Base-by-base conservation (phyloP, 2,329 filamentous ascomycete genomes). In the Phialemonium atrogriseum region DNA sequence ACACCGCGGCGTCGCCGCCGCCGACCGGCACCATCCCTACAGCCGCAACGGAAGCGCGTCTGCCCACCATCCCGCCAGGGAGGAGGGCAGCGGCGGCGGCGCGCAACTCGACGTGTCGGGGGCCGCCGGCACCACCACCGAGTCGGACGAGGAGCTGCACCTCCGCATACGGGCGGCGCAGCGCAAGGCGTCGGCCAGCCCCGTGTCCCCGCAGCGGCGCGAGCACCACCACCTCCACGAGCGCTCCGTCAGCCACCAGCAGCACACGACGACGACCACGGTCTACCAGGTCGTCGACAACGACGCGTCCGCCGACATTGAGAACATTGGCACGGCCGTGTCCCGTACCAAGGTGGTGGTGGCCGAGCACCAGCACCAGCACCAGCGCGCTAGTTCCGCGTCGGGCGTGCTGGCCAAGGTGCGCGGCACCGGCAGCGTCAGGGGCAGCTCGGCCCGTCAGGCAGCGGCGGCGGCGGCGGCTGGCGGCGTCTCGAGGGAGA, bases 121-220 rank as follows among this genome's bases (percentile, higher is more conserved):
- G 36, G 54, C 45, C 28, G 53, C 29, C 28, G 56, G 58, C n/a
- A n/a, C n/a, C n/a, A n/a, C n/a, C n/a, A n/a, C n/a, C 27, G 84
- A 91, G 51, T 83, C 80, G 13, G 87, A 94, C 38, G 85, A 94
- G 49, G 86, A 94, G 52, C 73, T 76, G 47, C 81, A 87, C 49
- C 60, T 94, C 27, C 80, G 86, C 30, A 77, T 85, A 68, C 73
- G 73, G 42, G 73, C 75, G 36, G n/a, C n/a, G n/a, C 75, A 67
- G 48, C 80, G 70, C 46, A 84, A 79, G 60, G 63, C 62, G 23
- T 81, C 71, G 13, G 73, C 71, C 42, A 81, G 70, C 33, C 81
- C 70, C 44, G 80, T 71, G 33, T 83, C 70, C 20, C 72, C 62
- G 36, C 70, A 59, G 38, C 69, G 65, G 46, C 69, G 54, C 30